Percentiles rank a stretch among this genome's conserved stretches.
These are phyloP conservation scores for Gloeopeniophorella convolvens DNA, from an alignment of 768 basidiomycete species.

Conservation along the genomic window DNA sequence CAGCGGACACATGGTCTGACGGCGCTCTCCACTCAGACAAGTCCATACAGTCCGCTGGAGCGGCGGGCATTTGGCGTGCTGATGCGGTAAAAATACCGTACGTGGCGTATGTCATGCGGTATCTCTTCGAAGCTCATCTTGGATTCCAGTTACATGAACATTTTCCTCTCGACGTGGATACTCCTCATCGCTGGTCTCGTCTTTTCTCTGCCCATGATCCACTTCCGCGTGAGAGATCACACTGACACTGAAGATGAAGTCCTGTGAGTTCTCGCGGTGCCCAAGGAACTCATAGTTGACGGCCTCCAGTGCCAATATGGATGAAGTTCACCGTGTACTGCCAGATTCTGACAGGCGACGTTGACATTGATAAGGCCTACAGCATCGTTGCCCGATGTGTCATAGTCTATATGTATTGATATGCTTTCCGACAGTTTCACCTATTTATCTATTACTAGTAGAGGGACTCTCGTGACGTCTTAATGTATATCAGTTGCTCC, in stretches of 20 bases:
- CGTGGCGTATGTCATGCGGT: constrained; percentile 25
- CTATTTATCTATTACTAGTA: constrained; percentile 4
- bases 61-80: constrained; percentile 64
- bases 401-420: constrained; percentile 8
- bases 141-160: constrained; percentile 49
- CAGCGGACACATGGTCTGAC: background rate
- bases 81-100: constrained; percentile 60
- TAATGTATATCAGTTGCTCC: too few relatives aligned
- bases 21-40: constrained; percentile 43
- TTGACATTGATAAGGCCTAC: too few relatives aligned
- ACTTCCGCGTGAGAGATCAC: constrained; percentile 59
- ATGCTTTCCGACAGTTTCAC: background rate
- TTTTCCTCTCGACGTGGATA: constrained; percentile 72
- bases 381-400: too few relatives aligned
- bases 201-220: constrained; percentile 69
- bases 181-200: constrained; percentile 57
- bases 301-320: constrained; percentile 1
- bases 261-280: constrained; percentile 36
- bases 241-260: constrained; percentile 47
- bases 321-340: constrained; percentile 9
- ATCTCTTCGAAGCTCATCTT: background rate
- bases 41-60: constrained; percentile 71
- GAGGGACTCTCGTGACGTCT: background rate
- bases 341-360: background rate
- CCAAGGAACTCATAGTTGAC: background rate